Evolutionary conservation across 371 early-diverging fungal species (phyloP).

Genomic region (Actinomortierella ambigua): DNA sequence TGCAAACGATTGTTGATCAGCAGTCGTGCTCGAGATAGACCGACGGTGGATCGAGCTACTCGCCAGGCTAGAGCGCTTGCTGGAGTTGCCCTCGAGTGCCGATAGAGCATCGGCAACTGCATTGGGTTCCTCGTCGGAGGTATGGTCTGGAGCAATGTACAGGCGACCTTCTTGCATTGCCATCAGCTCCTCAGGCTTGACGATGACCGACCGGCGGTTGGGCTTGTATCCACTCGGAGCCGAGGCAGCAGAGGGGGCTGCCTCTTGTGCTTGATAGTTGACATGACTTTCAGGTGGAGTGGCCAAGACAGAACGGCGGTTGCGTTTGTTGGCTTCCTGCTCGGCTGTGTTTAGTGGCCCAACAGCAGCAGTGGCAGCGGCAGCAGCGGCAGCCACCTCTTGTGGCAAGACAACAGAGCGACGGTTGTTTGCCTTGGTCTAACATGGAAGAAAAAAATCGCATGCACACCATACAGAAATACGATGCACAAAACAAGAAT

Average conservation of each 20-base stretch:
- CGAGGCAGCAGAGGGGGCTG: not conserved
- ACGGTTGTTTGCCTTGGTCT: constrained; percentile 9
- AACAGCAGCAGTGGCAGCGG: not conserved
- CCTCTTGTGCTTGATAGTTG: not conserved
- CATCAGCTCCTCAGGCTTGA: constrained; percentile 34
- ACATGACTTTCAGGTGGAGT: not conserved
- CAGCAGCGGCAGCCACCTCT: constrained; percentile 9
- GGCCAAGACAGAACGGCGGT: constrained; percentile 3
- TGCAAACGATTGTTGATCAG: constrained; percentile 23
- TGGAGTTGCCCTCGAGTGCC: constrained; percentile 34
- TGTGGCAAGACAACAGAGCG: constrained; percentile 34
- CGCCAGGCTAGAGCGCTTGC: constrained; percentile 30
- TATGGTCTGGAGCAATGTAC: constrained; percentile 4
- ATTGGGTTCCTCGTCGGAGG: constrained; percentile 28
- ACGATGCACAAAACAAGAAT: too few relatives aligned
- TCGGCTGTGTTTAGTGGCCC: not conserved
- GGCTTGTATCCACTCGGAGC: constrained; percentile 13
- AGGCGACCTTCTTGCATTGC: constrained; percentile 32
- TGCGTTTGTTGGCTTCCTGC: constrained; percentile 5
- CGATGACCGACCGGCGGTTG: constrained; percentile 36
- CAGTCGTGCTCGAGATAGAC: constrained; percentile 7
- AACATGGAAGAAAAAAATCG: too few relatives aligned
- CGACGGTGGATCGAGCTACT: constrained; percentile 6
- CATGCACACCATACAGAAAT: too few relatives aligned
- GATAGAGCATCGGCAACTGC: constrained; percentile 29